phyloP scores from a whole-genome alignment of 2,329 filamentous ascomycete species.

The Fusarium devonianum region DNA sequence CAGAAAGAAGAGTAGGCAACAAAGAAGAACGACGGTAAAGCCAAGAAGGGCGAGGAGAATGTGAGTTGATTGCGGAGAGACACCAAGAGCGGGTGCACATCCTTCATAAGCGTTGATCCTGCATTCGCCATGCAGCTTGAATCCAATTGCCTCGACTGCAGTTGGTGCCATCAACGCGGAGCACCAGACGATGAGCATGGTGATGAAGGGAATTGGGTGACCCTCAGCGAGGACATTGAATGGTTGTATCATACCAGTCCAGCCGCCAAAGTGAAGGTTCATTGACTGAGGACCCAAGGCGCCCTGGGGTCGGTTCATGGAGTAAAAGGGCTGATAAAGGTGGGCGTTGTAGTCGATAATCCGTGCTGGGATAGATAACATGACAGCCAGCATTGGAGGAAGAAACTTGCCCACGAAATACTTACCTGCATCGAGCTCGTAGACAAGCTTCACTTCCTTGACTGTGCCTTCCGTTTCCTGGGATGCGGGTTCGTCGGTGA shows the following conservation, averaged over 20 bases:
- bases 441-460: conserved; percentile 24
- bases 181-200: conserved; percentile 39
- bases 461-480: conserved; percentile 5
- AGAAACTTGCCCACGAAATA: conserved; percentile 55
- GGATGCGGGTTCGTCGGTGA: conserved; percentile 6
- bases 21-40: conserved; percentile 31
- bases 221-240: conserved; percentile 45
- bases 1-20: conserved; percentile 28
- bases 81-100: conserved; percentile 36
- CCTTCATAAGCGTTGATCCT: conserved; percentile 29
- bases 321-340: conserved; percentile 55
- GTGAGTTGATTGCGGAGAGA: conserved; percentile 27
- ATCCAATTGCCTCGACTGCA: conserved; percentile 37
- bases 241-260: conserved; percentile 48
- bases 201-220: conserved; percentile 36
- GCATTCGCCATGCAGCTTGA: conserved; percentile 40
- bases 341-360: conserved; percentile 54
- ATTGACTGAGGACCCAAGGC: conserved; percentile 52
- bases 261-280: conserved; percentile 51
- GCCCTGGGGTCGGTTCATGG: conserved; percentile 50
- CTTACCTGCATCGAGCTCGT: conserved; percentile 27
- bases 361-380: conserved; percentile 52
- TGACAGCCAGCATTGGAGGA: conserved; percentile 50
- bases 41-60: conserved; percentile 33
- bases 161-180: conserved; percentile 33